Evolutionary conservation across 768 basidiomycete genomes (phyloP), one percentile per base, ranked within the genome.

Genomic region (Kwoniella dejecticola): DNA sequence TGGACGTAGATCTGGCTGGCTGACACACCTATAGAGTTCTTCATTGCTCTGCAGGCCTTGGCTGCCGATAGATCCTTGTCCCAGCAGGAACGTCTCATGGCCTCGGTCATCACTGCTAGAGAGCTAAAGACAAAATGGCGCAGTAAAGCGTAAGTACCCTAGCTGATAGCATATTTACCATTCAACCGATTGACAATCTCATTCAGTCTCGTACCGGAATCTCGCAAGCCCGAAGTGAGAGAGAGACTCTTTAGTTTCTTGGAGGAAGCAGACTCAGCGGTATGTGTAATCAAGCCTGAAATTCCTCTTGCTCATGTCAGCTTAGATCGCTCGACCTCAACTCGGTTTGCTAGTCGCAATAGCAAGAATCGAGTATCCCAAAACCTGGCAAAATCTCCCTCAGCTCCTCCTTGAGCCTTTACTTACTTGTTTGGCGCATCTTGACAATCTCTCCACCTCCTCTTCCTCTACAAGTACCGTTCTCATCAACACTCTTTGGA

Each of bases 111-210:
- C 15, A 67, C 76, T 7, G 76, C 66, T 6, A 53, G 77, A 41
- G 77, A 78, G 57, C 59, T 77, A n/a, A 75, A 77, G 54, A 76
- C 69, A 8, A 78, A 77, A 61, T 78, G 77, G 77, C 63, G 77
- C 44, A 75, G 69, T 40, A 78, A 78, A 63, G 44, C 62, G 77
- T 78, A 48, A 66, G 73, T 62, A n/a, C n/a, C n/a, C n/a, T n/a
- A n/a, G n/a, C n/a, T n/a, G n/a, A n/a, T n/a, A n/a, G n/a, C n/a
- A n/a, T n/a, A n/a, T n/a, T n/a, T n/a, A n/a, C n/a, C n/a, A n/a
- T n/a, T n/a, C n/a, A n/a, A n/a, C n/a, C n/a, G n/a, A n/a, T n/a
- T n/a, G n/a, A n/a, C n/a, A n/a, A n/a, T n/a, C n/a, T n/a, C n/a
- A n/a, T n/a, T n/a, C 48, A 75, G 70, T 1, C 40, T 75, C 23